Base-by-base conservation (phyloP, 495 filamentous ascomycete genomes). In the Neurospora sp. region DNA sequence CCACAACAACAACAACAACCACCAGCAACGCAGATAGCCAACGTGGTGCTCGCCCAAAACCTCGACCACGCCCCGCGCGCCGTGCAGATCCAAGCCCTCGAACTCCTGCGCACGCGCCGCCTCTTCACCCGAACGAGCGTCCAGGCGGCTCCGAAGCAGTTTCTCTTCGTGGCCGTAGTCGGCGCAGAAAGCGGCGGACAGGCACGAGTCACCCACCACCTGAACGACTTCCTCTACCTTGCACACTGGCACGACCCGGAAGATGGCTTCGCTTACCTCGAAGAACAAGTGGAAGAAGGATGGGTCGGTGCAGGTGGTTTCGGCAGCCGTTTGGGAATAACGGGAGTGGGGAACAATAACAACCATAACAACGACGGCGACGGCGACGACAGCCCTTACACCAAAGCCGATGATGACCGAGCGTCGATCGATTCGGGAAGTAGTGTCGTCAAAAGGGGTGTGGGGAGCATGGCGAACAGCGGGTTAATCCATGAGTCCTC, bases 191-290 rank as follows among this genome's bases (percentile, higher is more conserved):
- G 77, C 77, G 83, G 80, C 16, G 80, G 82, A 20, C 80, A 81
- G 69, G 85, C 83, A 3, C 82, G 80, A 39, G 82, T 89, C 20
- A 86, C 83, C 20, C 78, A 83, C 59, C 86, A 88, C 73, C 79
- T 97, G 84, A 93, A 92, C 78, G 94, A 98, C 72, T 88, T 92
- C 75, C 89, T 98, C 73, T 92, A 94, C 78, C 89, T 99, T 20
- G 94, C 93, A 1, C 94, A 98, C 81, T 93, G 89, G 82, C 94
- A 99, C 78, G 86, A 90, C 41, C 84, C 87, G 5, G 90, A 94
- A 18, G 89, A 94, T 79, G 92, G 90, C 0, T 91, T 92, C 72
- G 84, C 87, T 1, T 89, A 95, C 73, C 79, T 92, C 2, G 91
- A 96, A 75, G 89, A 91, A 27, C 76, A 77, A 71, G 83, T 80